Percentiles rank a stretch among this genome's conserved stretches.
phyloP scores from a whole-genome alignment of 202 grass and related monocot species.

The Musa balbisiana region DNA sequence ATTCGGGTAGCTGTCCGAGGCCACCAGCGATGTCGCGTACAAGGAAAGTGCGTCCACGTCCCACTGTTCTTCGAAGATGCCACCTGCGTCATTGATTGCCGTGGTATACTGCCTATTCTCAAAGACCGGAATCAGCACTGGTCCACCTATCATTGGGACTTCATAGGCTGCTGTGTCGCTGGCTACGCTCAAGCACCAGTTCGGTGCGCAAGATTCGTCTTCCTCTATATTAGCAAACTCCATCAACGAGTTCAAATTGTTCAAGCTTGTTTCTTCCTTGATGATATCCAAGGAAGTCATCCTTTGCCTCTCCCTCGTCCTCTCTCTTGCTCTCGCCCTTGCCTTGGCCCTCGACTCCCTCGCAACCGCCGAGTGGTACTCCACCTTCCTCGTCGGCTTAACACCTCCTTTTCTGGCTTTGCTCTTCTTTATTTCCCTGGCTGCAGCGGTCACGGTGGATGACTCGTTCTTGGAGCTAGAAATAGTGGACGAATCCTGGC shows the following conservation, averaged over 20 bases:
- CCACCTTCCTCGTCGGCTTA: background rate
- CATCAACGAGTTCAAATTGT: background rate
- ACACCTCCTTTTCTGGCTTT: background rate
- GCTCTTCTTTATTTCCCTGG: background rate
- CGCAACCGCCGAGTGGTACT: background rate
- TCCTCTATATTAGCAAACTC: background rate
- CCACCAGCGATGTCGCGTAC: background rate
- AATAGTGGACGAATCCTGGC: background rate
- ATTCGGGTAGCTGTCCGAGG: background rate
- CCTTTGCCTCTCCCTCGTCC: slow-evolving; percentile 20
- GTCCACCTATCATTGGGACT: background rate
- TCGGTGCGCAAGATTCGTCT: background rate
- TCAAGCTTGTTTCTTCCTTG: background rate
- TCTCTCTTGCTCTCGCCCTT: slow-evolving; percentile 12
- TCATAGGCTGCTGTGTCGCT: background rate
- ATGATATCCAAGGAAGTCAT: background rate
- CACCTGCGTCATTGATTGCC: background rate
- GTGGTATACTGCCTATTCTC: background rate
- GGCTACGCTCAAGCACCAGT: background rate
- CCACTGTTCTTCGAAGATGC: slow-evolving; percentile 20
- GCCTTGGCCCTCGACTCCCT: slow-evolving; percentile 7
- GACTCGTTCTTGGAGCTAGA: background rate
- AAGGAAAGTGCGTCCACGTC: slow-evolving; percentile 4
- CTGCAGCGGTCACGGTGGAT: no score
- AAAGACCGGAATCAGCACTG: background rate